Base-by-base conservation (phyloP, 129 eudicot genomes). In the Flaveria sonorensis region DNA sequence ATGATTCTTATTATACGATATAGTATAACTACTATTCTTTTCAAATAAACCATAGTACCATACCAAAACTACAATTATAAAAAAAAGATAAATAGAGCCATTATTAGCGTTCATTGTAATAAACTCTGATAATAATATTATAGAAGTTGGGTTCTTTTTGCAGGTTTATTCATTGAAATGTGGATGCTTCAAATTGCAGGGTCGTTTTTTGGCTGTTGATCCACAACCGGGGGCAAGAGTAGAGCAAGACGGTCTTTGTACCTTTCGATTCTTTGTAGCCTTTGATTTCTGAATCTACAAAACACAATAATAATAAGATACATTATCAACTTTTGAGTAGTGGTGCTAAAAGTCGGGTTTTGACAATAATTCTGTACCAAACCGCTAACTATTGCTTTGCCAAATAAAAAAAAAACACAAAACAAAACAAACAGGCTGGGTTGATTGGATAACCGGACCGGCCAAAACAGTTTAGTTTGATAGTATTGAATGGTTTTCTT, bases 191-290 rank as follows among this genome's bases (percentile, higher is more conserved):
- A 83, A 23, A 83, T 45, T 64, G 74, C 72, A 24, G 45, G 60
- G n/a, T 88, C 90, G 50, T 77, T 88, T 78, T 85, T 88, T 24
- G 66, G 70, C 42, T 78, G 91, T 77, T 85, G 96, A 36, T 89
- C 93, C 15, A 70, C 93, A 74, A 86, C 81, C 13, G 91, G 87
- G 46, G 97, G 97, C 36, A 91, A 81, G 72, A 91, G 98, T 76
- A 93, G 98, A 57, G 92, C 92, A 47, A 93, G 97, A 73, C 98
- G 90, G 57, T 89, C 84, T 82, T 90, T 93, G 87, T 90, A 90
- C 87, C 98, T 88, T 50, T 89, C 90, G 18, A 93, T 93, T 74
- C 87, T 81, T 64, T 84, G 85, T 14, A 88, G 85, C 71, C 97
- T 82, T 84, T 87, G 96, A 69, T 88, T 93, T 70, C 96, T 87